phyloP scores from a whole-genome alignment of 345 rosid genomes.

The Salix suchowensis region DNA sequence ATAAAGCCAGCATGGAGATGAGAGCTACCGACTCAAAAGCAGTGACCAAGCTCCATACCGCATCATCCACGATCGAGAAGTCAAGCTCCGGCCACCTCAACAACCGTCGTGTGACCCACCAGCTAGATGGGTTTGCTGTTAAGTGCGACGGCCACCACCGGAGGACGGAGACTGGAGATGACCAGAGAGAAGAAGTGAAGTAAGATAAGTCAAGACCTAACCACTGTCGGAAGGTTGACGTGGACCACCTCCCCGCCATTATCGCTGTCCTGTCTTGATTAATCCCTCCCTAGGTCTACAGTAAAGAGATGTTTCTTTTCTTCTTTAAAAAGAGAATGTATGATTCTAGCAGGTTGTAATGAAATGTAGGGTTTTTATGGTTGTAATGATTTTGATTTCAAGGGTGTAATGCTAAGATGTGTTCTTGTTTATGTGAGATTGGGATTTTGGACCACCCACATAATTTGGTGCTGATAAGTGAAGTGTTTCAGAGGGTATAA shows the following conservation, averaged over 20 bases:
- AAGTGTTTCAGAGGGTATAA: too few species aligned
- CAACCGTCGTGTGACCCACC: slow-evolving; percentile 18
- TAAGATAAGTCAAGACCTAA: slow-evolving; percentile 9
- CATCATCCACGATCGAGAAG: slow-evolving; percentile 56
- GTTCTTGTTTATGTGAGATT: background rate
- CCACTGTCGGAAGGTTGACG: slow-evolving; percentile 16
- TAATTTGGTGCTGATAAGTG: too few species aligned
- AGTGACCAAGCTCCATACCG: slow-evolving; percentile 61
- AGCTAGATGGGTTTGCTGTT: slow-evolving; percentile 3
- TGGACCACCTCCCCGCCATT: slow-evolving; percentile 36
- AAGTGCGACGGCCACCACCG: slow-evolving; percentile 39
- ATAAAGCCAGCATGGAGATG: slow-evolving; percentile 82
- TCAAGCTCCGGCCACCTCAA: slow-evolving; percentile 36
- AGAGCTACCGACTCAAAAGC: slow-evolving; percentile 85
- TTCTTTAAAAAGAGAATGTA: background rate
- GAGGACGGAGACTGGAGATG: slow-evolving; percentile 15
- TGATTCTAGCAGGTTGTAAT: background rate
- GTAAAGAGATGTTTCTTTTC: too few species aligned
- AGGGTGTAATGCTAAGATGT: background rate
- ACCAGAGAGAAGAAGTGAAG: slow-evolving; percentile 5
- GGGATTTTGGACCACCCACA: background rate
- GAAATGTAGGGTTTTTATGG: background rate
- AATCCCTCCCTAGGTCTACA: background rate
- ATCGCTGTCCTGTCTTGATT: background rate
- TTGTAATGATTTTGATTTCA: background rate